phyloP scores from a whole-genome alignment of 202 grass and related monocot genomes.

The Setaria italica region DNA sequence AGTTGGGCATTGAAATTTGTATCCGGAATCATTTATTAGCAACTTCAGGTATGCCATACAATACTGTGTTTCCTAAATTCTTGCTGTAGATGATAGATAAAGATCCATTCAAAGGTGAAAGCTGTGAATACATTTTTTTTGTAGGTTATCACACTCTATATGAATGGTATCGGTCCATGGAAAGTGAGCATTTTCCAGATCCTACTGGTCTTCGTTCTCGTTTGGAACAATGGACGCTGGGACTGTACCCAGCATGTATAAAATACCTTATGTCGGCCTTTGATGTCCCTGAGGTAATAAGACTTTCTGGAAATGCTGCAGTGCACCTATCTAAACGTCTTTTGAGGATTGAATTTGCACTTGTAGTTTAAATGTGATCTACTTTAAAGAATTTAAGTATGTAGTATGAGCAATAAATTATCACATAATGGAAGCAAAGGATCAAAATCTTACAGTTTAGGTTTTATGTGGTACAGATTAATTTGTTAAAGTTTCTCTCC shows the following conservation, averaged over 20 bases:
- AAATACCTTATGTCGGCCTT: conserved; percentile 99
- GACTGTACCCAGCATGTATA: conserved; percentile 94
- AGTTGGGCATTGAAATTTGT: conserved; percentile 93
- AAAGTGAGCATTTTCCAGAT: conserved; percentile 97
- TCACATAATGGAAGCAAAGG: not conserved
- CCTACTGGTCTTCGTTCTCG: conserved; percentile 82
- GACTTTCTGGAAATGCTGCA: conserved; percentile 10
- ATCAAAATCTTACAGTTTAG: not conserved
- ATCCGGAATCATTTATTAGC: conserved; percentile 85
- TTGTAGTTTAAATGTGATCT: not conserved
- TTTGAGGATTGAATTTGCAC: not conserved
- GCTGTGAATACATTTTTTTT: conserved; percentile 29
- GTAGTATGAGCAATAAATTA: not conserved
- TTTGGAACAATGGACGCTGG: conserved; percentile 94
- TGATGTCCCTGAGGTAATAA: conserved; percentile 89
- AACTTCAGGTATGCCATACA: conserved; percentile 73
- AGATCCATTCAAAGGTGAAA: not conserved
- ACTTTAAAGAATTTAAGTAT: conserved; percentile 2
- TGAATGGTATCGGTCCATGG: conserved; percentile 98
- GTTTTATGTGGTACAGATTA: conserved; percentile 1
- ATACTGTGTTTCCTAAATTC: conserved; percentile 12
- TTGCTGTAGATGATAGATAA: not conserved
- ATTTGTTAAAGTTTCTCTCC: not conserved
- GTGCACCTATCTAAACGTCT: not conserved
- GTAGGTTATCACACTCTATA: conserved; percentile 95